Evolutionary conservation across 192 early-diverging fungal genomes (phyloP).

Genomic region (Funneliformis geosporum): DNA sequence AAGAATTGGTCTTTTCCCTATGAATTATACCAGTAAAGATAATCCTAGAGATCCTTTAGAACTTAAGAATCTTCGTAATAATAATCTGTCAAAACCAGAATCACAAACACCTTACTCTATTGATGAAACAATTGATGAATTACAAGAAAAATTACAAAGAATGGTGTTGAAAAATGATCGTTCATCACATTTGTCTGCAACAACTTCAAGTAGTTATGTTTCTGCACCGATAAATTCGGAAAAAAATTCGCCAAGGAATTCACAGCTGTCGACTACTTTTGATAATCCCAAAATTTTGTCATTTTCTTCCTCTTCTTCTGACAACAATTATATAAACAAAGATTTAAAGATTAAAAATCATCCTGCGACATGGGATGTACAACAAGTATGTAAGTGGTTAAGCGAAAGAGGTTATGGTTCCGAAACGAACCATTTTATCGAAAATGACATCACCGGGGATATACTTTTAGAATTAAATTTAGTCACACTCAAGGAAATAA

Average conservation of each 20-base stretch:
- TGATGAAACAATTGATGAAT: not conserved
- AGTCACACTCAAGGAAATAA: constrained; percentile 65
- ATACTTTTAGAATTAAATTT: constrained; percentile 63
- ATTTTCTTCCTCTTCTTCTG: not conserved
- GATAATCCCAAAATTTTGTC: too few relatives aligned
- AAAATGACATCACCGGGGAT: constrained; percentile 69
- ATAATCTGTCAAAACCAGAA: not conserved
- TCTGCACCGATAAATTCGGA: not conserved
- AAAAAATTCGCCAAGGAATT: not conserved
- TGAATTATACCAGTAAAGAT: constrained; percentile 58
- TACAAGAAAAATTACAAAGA: constrained; percentile 1
- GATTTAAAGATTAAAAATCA: constrained; percentile 30
- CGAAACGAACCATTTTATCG: constrained; percentile 51
- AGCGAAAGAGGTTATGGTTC: constrained; percentile 50
- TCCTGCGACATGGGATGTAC: constrained; percentile 55
- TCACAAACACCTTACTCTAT: not conserved
- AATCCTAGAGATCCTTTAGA: constrained; percentile 19
- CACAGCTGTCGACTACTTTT: too few relatives aligned
- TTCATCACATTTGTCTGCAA: not conserved
- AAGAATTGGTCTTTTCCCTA: constrained; percentile 73
- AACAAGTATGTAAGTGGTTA: constrained; percentile 64
- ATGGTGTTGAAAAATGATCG: not conserved
- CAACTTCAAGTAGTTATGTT: not conserved
- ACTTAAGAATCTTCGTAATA: not conserved
- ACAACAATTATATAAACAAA: not conserved